Evolutionary conservation across 495 filamentous ascomycete genomes (phyloP).

Genomic region (Penicillium riverlandense): DNA sequence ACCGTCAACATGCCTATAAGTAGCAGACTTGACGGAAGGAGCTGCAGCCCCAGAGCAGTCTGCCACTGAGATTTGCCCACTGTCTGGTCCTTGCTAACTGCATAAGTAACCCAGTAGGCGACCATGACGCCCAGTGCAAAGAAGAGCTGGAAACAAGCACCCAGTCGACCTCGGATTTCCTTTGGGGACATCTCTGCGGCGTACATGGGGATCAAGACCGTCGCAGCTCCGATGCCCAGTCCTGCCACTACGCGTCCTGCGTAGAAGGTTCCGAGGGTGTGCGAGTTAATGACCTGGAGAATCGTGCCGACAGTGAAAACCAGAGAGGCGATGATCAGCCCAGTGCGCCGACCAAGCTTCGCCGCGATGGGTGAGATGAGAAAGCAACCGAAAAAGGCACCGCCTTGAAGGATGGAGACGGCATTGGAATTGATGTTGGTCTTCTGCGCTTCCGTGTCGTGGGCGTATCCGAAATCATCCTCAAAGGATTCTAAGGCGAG

Average conservation of each 20-base stretch:
- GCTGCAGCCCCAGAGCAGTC: too few species aligned
- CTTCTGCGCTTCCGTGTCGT: conserved; percentile 21
- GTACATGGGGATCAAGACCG: conserved; percentile 49
- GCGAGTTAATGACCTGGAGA: conserved; percentile 34
- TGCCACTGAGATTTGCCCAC: not conserved
- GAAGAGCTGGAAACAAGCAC: conserved; percentile 45
- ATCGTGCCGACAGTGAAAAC: conserved; percentile 39
- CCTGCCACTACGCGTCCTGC: conserved; percentile 44
- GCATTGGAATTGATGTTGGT: conserved; percentile 36
- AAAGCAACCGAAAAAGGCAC: conserved; percentile 41
- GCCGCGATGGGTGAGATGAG: conserved; percentile 43
- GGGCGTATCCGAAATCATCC: conserved; percentile 25
- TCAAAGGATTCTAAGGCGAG: conserved; percentile 34
- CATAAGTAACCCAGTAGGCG: conserved; percentile 45
- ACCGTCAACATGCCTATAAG: not conserved
- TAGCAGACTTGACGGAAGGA: not conserved
- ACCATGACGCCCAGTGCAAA: conserved; percentile 49
- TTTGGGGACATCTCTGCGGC: conserved; percentile 50
- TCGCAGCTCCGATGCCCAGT: conserved; percentile 48
- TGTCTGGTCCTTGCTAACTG: conserved; percentile 28
- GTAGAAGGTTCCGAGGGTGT: conserved; percentile 37
- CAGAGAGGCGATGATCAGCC: conserved; percentile 31
- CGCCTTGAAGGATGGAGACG: conserved; percentile 40
- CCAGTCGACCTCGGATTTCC: conserved; percentile 45
- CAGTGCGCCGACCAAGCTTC: conserved; percentile 30